Evolutionary conservation across 371 early-diverging fungal species (phyloP), one percentile per base, ranked within the genome.

Genomic region (Zancudomyces culisetae): DNA sequence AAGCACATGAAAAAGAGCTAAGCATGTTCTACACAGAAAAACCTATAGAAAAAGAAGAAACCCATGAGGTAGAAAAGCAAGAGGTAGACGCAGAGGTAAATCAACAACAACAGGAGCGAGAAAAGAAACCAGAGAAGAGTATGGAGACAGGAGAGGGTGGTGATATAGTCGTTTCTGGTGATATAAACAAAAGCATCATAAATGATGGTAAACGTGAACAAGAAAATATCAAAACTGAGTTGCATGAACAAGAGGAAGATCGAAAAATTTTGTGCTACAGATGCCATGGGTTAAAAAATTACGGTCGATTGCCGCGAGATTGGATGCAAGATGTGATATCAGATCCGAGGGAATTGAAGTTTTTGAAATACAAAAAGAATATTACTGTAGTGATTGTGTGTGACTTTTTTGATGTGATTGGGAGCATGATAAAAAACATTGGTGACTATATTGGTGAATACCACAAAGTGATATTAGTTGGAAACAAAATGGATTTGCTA

Each of bases 401-500:
- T 28, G 82, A 82, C 52, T 54, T 82, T 13, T 71, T 70, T 20
- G 82, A 82, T 60, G 61, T 82, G 8, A 80, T 80, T 1, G 71
- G 67, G 6, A 76, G 76, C 12, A 53, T 82, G 19, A 69, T 67
- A 1, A 62, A 66, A 3, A 54, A 75, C 29, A 62, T 76, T 4
- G 48, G 64, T 43, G 48, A 74, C 4, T 55, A 74, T 18, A 62
- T 63, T 1, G 64, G 71, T 3, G 64, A 70, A 22, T 60, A 67
- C 19, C 70, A 77, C 18, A 41, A 35, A 8, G 57, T 80, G 19
- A 55, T 81, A 1, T 55, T 83, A 8, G 81, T 73, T 1, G 78
- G 71, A 18, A 83, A 83, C 64, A 83, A 83, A 57, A 50, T 71
- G 3, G 83, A 83, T 54, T 43, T 80, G 47, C 56, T 83, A 24